Evolutionary conservation across 257 asterid genomes (phyloP).

Genomic region (Pogostemon cablin): DNA sequence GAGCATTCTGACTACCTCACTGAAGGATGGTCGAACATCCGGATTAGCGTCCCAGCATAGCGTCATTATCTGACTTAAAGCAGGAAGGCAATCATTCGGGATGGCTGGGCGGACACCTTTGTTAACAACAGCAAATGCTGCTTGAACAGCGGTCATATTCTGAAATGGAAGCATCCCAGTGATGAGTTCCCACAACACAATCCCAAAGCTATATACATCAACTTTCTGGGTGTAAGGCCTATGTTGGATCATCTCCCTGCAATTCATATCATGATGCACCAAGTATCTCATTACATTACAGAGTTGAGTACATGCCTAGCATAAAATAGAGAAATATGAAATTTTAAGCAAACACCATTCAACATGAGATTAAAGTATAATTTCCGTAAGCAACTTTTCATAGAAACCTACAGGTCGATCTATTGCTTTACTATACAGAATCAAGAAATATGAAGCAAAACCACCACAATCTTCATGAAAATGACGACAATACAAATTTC

Average conservation of each 20-base stretch:
- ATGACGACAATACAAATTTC: background rate
- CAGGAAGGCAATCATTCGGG: conserved; percentile 79
- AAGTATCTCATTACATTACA: too few relatives aligned
- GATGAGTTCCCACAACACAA: conserved; percentile 95
- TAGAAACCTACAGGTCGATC: background rate
- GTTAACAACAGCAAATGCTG: conserved; percentile 97
- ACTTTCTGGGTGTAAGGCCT: conserved; percentile 96
- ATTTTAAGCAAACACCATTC: too few relatives aligned
- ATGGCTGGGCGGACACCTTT: conserved; percentile 88
- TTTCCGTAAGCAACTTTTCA: background rate
- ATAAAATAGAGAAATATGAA: too few relatives aligned
- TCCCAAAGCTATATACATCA: conserved; percentile 96
- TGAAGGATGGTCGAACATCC: conserved; percentile 83
- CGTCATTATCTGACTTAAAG: conserved; percentile 82
- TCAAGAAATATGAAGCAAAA: background rate
- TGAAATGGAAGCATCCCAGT: conserved; percentile 98
- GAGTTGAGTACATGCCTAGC: too few relatives aligned
- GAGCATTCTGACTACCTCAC: conserved; percentile 85
- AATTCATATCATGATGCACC: conserved; percentile 9
- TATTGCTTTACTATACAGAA: conserved; percentile 2
- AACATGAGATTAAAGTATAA: too few relatives aligned
- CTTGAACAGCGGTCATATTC: conserved; percentile 98
- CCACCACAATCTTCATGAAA: background rate
- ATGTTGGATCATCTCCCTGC: conserved; percentile 99
- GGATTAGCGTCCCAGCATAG: conserved; percentile 93